These are phyloP conservation scores for Cryptococcus neoformans DNA, from an alignment of 1,284 basidiomycete species.

Conservation along the genomic window DNA sequence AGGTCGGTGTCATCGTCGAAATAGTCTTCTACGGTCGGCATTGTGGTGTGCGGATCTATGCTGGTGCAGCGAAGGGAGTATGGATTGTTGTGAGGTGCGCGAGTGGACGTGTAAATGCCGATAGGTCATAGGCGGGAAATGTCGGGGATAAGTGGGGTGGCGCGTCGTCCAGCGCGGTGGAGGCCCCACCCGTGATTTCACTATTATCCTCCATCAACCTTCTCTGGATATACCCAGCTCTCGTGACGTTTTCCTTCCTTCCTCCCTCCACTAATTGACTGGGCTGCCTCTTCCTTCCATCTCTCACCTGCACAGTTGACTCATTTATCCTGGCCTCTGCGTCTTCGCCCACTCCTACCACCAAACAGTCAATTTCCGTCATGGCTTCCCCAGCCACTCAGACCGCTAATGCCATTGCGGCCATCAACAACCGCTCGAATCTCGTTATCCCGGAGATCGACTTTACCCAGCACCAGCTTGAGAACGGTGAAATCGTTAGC, in stretches of 20 bases:
- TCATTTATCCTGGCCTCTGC: not conserved
- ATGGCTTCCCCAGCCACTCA: conserved; percentile 43
- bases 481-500: conserved; percentile 79
- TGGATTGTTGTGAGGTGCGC: not conserved
- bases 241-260: not conserved
- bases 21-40: conserved; percentile 50
- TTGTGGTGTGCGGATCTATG: conserved; percentile 12
- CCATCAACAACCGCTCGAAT: conserved; percentile 40
- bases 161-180: conserved; percentile 2
- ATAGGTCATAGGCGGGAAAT: not conserved
- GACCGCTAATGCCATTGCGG: conserved; percentile 45
- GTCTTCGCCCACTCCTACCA: conserved; percentile 6
- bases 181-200: not conserved
- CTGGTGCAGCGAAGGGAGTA: not conserved
- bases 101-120: not conserved
- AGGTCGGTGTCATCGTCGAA: conserved; percentile 90
- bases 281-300: not conserved
- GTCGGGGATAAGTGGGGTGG: conserved; percentile 12
- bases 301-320: not conserved
- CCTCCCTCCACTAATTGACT: not conserved
- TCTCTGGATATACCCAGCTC: not conserved
- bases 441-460: conserved; percentile 68
- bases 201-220: not conserved
- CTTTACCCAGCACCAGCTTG: conserved; percentile 83
- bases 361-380: not conserved